Percentiles rank a stretch among this genome's conserved stretches.
Conservation (phyloP, 805 yeast genomes). For the Dipodascus geniculatus region DNA sequence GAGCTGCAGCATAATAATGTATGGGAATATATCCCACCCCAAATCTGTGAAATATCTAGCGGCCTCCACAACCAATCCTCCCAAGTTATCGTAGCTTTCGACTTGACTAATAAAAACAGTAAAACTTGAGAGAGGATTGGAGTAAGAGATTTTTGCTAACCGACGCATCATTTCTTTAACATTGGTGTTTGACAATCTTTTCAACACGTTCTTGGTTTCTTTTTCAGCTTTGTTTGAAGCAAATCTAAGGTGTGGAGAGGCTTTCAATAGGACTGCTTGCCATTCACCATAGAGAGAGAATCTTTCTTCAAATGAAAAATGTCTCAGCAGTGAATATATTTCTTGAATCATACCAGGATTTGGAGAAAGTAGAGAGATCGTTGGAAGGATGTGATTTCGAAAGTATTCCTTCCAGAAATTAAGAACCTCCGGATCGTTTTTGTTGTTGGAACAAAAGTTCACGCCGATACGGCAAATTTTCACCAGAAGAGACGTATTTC, state of each 20-base stretch:
- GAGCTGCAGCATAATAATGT: slow-evolving; percentile 58
- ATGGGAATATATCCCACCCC: slow-evolving; percentile 79
- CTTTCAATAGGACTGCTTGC: slow-evolving; percentile 44
- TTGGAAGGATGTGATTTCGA: slow-evolving; percentile 57
- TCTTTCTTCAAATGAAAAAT: slow-evolving; percentile 49
- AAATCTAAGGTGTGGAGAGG: slow-evolving; percentile 41
- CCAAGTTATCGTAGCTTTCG: slow-evolving; percentile 85
- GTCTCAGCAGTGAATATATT: slow-evolving; percentile 41
- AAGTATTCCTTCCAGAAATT: slow-evolving; percentile 47
- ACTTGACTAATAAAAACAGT: slow-evolving; percentile 63
- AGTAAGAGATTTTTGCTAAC: slow-evolving; percentile 56
- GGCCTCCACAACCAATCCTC: slow-evolving; percentile 63
- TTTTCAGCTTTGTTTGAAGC: slow-evolving; percentile 61
- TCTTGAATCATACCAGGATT: slow-evolving; percentile 52
- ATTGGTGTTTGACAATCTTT: slow-evolving; percentile 73
- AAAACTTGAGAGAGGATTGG: slow-evolving; percentile 73
- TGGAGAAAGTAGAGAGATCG: slow-evolving; percentile 39
- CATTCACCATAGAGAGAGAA: slow-evolving; percentile 76
- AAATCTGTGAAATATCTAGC: slow-evolving; percentile 63
- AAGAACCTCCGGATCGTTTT: slow-evolving; percentile 6
- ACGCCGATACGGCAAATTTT: slow-evolving; percentile 52
- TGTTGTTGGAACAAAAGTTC: slow-evolving; percentile 23
- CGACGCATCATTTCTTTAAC: slow-evolving; percentile 60
- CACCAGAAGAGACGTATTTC: slow-evolving; percentile 36
- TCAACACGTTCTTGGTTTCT: slow-evolving; percentile 64